These are phyloP conservation scores for Annulohypoxylon maeteangense DNA, from an alignment of 495 filamentous ascomycete species.

Conservation along the genomic window DNA sequence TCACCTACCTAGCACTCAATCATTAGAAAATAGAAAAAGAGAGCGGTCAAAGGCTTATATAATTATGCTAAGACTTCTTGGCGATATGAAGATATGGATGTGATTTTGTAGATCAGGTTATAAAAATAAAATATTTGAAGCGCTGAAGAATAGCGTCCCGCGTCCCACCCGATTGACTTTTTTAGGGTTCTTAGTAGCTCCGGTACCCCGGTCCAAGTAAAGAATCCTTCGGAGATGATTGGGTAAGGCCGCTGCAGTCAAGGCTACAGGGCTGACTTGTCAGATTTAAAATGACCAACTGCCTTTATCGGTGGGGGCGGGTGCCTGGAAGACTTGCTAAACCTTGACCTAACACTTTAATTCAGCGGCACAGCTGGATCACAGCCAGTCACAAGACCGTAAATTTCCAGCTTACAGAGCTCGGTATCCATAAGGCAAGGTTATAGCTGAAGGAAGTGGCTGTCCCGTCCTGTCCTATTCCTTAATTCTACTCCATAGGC, in stretches of 20 bases:
- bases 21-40: too few species aligned
- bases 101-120: too few species aligned
- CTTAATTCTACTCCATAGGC: not conserved
- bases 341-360: not conserved
- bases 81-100: too few species aligned
- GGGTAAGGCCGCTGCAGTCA: not conserved
- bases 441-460: not conserved
- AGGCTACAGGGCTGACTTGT: not conserved
- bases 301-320: too few species aligned
- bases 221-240: not conserved
- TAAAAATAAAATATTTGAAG: too few species aligned
- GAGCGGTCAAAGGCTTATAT: too few species aligned
- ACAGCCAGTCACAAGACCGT: not conserved
- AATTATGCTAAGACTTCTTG: too few species aligned
- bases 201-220: not conserved
- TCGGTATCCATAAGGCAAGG: not conserved
- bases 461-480: not conserved
- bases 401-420: not conserved
- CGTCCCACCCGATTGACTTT: too few species aligned
- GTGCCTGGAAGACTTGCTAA: too few species aligned
- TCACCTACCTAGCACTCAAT: too few species aligned
- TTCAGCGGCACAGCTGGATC: constrained; percentile 6
- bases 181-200: too few species aligned
- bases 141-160: too few species aligned
- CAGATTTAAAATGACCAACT: constrained; percentile 1